Evolutionary conservation across 768 basidiomycete species (phyloP).

Genomic region (Tulasnella sp.): DNA sequence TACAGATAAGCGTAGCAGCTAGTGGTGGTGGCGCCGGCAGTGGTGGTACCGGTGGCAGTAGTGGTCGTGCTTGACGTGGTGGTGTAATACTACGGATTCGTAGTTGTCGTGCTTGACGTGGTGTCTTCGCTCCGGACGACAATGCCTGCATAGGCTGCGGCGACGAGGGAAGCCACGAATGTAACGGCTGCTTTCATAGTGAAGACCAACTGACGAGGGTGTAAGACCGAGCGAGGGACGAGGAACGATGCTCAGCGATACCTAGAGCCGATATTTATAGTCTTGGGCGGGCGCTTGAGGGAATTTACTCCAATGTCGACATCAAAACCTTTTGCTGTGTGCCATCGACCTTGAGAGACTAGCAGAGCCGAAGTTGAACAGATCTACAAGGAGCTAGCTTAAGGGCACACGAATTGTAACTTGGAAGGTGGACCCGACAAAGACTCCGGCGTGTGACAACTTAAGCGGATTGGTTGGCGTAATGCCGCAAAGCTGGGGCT

Average conservation of each 20-base stretch:
- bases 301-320: neutral
- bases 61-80: conserved; percentile 30
- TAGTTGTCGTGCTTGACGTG: too few species aligned
- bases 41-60: neutral
- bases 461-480: neutral
- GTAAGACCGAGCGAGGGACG: neutral
- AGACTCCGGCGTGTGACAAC: neutral
- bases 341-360: neutral
- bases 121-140: conserved; percentile 53
- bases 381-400: neutral
- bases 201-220: neutral
- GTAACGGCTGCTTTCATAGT: conserved; percentile 36
- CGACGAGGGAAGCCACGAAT: conserved; percentile 38
- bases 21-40: neutral
- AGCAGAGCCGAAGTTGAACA: neutral
- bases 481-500: neutral
- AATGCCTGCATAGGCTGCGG: conserved; percentile 51
- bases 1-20: neutral
- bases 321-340: neutral
- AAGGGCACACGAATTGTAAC: neutral
- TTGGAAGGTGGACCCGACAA: neutral
- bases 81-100: too few species aligned
- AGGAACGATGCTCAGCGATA: neutral
- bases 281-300: neutral
- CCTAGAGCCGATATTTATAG: neutral